Evolutionary conservation across 129 eudicot genomes (phyloP), one percentile per base, ranked within the genome.

Genomic region (Smallanthus sonchifolius): DNA sequence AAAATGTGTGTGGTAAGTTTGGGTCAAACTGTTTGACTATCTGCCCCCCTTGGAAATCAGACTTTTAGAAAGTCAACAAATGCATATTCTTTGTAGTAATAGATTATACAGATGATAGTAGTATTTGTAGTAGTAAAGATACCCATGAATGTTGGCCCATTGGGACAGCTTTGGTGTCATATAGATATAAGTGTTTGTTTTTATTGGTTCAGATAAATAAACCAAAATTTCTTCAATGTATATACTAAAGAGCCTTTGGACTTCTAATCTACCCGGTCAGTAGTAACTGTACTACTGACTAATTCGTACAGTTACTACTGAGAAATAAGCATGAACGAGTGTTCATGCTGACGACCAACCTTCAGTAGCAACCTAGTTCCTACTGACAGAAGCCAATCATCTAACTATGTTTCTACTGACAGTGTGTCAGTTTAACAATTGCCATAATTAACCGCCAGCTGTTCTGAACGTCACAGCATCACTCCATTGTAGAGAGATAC

Each of bases 1-100:
- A 74, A 49, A 71, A 56, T 77, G 79, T 51, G 86, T 80, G 82
- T 51, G 89, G 89, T 75, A 24, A 24, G 30, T 24, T 24, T 24
- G 30, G 30, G 30, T 24, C 30, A 24, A 24, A 24, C 83, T 72
- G 88, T 60, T 34, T 39, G 75, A 72, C 79, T 63, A 63, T 57
- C 81, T 79, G 87, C 63, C 83, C 86, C 86, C 85, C 76, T 75
- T 74, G 35, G 60, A 77, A 79, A 67, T 83, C 59, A 68, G 61
- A 51, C 73, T 74, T 68, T 10, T 78, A 19, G 74, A 13, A 70
- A 80, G 84, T 69, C 60, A 75, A 76, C 59, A 75, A 51, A 75
- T 76, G 78, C 77, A 84, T 72, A 84, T 81, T 79, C 83, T 84
- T 76, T 56, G 75, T 82, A 82, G 85, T 77, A 66, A 51, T 77